Evolutionary conservation across 176 grass and related monocot genomes (phyloP), one percentile per base, ranked within the genome.

Genomic region (Oryza meridionalis): DNA sequence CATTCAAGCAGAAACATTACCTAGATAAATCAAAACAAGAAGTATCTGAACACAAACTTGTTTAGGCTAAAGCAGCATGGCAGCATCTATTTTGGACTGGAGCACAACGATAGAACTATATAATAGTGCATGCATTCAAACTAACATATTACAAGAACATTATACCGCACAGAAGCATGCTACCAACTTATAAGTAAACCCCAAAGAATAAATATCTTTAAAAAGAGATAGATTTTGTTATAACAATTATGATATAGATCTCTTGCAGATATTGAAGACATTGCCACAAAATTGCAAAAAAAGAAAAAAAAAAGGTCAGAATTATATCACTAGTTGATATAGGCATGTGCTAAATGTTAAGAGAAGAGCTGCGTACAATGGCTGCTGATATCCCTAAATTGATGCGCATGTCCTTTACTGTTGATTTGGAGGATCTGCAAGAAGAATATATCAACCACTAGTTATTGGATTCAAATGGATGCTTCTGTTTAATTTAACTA

Each of bases 361-460:
- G 25, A 70, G 65, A 67, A 35, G 67, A 88, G 65, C 71, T 78
- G 40, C 96, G 66, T 99, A 99, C 96, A 90, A 90, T 90, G 67
- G 83, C 84, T 85, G 93, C 91, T 81, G 93, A 96, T 85, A 96
- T 77, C 67, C 80, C 93, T 80, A 96, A 92, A 88, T 99, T 99
- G 62, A 95, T 96, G 77, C 89, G 89, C 88, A 92, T 87, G 45
- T 99, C 96, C 58, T 92, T 92, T 33, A 94, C 78, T 75, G 73
- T 86, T 78, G 89, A 95, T 73, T 80, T 95, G 77, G 91, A 99
- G 67, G 79, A 82, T 85, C 96, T 99, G 83, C 81, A 90, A 92
- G 24, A 67, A 86, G 32, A 87, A 71, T 22, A 86, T 80, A 68
- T 88, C 67, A 29, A 86, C 16, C 32, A 76, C 10, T 6, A 29